phyloP scores from a whole-genome alignment of 2,329 filamentous ascomycete species.

The Trichoderma gracile region DNA sequence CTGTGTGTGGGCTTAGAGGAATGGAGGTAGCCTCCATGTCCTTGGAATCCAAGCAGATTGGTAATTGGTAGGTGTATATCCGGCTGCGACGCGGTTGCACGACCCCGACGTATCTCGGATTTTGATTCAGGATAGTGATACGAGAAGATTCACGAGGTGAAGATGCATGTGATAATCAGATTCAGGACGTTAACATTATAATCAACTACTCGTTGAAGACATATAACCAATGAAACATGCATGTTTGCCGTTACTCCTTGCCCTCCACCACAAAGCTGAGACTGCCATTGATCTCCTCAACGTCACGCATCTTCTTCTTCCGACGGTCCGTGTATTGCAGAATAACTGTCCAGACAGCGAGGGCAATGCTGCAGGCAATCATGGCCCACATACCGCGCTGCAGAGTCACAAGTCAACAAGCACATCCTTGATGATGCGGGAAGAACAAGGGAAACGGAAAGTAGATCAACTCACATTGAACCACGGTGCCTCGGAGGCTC shows the following conservation, averaged over 20 bases:
- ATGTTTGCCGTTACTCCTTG: neutral
- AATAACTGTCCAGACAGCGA: conserved; percentile 60
- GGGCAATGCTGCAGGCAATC: conserved; percentile 62
- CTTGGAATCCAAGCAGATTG: too few species aligned
- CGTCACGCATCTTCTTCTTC: conserved; percentile 22
- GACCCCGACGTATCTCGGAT: neutral
- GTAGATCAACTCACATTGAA: conserved; percentile 53
- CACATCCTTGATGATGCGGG: too few species aligned
- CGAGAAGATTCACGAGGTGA: too few species aligned
- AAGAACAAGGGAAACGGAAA: neutral
- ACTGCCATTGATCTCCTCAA: neutral
- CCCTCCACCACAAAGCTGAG: conserved; percentile 1
- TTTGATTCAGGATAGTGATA: too few species aligned
- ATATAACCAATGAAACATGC: neutral
- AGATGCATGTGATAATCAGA: too few species aligned
- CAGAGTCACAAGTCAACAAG: too few species aligned
- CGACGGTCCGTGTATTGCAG: conserved; percentile 48
- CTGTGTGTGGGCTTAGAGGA: neutral
- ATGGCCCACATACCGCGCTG: conserved; percentile 72
- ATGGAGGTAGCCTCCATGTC: too few species aligned
- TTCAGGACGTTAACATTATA: neutral
- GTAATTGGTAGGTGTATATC: too few species aligned
- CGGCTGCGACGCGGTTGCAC: neutral
- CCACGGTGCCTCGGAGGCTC: conserved; percentile 64
- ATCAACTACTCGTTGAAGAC: neutral